These are phyloP conservation scores for Mercurialis annua DNA, from an alignment of 345 rosid genomes.

Conservation along the genomic window DNA sequence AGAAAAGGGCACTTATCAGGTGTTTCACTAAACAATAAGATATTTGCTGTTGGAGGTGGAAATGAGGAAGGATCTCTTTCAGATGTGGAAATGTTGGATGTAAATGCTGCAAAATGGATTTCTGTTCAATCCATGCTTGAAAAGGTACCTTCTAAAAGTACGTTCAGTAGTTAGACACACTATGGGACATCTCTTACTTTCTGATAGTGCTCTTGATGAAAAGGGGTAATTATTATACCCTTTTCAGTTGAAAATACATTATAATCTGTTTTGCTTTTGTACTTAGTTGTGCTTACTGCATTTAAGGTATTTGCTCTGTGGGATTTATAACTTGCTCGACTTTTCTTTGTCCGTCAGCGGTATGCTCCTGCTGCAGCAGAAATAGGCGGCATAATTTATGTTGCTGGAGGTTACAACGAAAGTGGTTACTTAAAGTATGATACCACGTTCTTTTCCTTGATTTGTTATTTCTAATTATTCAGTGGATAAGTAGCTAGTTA, in stretches of 20 bases:
- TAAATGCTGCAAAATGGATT: conserved; percentile 67
- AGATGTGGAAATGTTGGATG: conserved; percentile 86
- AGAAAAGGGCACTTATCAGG: conserved; percentile 65
- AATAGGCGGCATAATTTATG: conserved; percentile 59
- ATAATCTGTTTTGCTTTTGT: neutral
- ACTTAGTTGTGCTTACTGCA: neutral
- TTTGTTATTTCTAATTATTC: conserved; percentile 1
- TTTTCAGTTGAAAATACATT: neutral
- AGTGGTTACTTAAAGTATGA: conserved; percentile 56
- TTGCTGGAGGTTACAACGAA: conserved; percentile 69
- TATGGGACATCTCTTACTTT: neutral
- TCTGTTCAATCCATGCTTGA: conserved; percentile 55
- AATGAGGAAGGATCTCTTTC: conserved; percentile 42
- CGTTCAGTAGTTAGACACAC: neutral
- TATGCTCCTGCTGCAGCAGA: conserved; percentile 69
- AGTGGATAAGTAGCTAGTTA: neutral
- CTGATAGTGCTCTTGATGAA: neutral
- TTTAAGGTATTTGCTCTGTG: neutral
- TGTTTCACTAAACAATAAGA: conserved; percentile 45
- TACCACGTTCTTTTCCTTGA: neutral
- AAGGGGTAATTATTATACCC: neutral
- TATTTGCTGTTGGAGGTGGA: conserved; percentile 78
- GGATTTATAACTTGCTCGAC: neutral
- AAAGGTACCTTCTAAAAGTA: conserved; percentile 37
- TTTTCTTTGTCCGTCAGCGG: conserved; percentile 42